Evolutionary conservation across 2,329 filamentous ascomycete genomes (phyloP).

Genomic region (Aspergillus uvarum): DNA sequence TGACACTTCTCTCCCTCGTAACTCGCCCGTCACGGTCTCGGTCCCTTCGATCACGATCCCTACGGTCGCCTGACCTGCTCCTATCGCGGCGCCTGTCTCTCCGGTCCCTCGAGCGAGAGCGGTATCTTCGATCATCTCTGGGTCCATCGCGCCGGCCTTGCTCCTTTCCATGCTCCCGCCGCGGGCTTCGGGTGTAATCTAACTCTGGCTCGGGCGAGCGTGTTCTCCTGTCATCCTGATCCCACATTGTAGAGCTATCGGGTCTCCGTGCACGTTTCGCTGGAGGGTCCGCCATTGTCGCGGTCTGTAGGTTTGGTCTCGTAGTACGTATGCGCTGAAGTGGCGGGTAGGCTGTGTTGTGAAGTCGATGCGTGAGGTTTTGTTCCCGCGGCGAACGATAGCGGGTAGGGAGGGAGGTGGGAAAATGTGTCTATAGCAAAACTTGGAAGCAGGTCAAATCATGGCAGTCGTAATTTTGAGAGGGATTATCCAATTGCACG

Average conservation of each 20-base stretch:
- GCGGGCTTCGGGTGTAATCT: conserved; percentile 37
- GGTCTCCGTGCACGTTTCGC: conserved; percentile 52
- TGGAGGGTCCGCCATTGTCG: conserved; percentile 54
- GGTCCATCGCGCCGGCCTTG: conserved; percentile 39
- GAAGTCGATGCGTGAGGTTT: neutral
- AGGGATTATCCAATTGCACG: neutral
- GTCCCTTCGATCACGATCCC: conserved; percentile 34
- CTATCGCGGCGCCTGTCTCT: conserved; percentile 43
- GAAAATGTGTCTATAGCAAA: neutral
- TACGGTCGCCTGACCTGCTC: conserved; percentile 46
- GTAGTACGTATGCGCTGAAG: neutral
- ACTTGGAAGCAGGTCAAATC: neutral
- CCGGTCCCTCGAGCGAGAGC: conserved; percentile 41
- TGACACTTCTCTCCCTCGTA: conserved; percentile 40
- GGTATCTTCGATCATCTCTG: conserved; percentile 42
- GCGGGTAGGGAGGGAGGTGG: neutral
- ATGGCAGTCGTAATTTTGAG: neutral
- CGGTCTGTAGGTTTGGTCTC: neutral
- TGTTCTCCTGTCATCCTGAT: conserved; percentile 42
- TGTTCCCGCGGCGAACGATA: neutral
- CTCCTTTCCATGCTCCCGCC: conserved; percentile 37
- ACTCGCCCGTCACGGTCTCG: conserved; percentile 39
- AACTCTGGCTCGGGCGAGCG: conserved; percentile 29
- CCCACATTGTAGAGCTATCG: conserved; percentile 65
- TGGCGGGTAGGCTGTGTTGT: neutral